A percentile compares a stretch with the other conserved stretches of the same genome.
Evolutionary conservation across 345 rosid species (phyloP).

Genomic region (Pugionium cornutum): DNA sequence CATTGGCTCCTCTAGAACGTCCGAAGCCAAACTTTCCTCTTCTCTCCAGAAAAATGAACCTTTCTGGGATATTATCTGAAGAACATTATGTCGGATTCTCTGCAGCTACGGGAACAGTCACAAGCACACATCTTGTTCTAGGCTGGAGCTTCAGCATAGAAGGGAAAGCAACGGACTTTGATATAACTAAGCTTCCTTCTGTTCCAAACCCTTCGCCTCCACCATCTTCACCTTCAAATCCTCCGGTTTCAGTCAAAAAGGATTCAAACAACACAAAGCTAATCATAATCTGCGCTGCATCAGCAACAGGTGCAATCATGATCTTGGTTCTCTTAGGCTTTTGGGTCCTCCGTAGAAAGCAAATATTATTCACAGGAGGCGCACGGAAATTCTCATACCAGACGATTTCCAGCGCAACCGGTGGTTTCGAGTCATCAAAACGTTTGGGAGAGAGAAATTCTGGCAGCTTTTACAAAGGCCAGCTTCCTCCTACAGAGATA

Average conservation of each 20-base stretch:
- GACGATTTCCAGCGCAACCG: slow-evolving; percentile 29
- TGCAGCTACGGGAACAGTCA: slow-evolving; percentile 46
- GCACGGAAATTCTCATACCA: slow-evolving; percentile 26
- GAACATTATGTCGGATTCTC: slow-evolving; percentile 56
- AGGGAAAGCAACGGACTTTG: slow-evolving; percentile 47
- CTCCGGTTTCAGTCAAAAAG: slow-evolving; percentile 7
- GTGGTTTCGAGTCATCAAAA: slow-evolving; percentile 19
- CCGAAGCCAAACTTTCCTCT: slow-evolving; percentile 52
- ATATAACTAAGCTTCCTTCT: slow-evolving; percentile 52
- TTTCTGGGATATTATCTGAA: slow-evolving; percentile 44
- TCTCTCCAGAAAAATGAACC: slow-evolving; percentile 46
- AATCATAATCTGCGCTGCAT: slow-evolving; percentile 8
- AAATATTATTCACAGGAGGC: slow-evolving; percentile 19
- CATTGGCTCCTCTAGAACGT: slow-evolving; percentile 44
- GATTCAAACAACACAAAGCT: background rate
- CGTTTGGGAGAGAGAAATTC: slow-evolving; percentile 30
- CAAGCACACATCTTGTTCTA: slow-evolving; percentile 46
- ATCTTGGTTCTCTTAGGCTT: background rate
- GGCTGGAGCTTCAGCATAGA: slow-evolving; percentile 68
- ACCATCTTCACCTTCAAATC: slow-evolving; percentile 12
- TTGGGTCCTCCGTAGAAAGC: background rate
- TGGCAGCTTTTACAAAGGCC: slow-evolving; percentile 32
- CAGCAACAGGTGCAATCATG: slow-evolving; percentile 2
- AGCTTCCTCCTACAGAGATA: slow-evolving; percentile 26
- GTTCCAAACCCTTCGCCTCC: slow-evolving; percentile 41